Evolutionary conservation across 179 eudicot species (phyloP).

Genomic region (Patellifolia procumbens): DNA sequence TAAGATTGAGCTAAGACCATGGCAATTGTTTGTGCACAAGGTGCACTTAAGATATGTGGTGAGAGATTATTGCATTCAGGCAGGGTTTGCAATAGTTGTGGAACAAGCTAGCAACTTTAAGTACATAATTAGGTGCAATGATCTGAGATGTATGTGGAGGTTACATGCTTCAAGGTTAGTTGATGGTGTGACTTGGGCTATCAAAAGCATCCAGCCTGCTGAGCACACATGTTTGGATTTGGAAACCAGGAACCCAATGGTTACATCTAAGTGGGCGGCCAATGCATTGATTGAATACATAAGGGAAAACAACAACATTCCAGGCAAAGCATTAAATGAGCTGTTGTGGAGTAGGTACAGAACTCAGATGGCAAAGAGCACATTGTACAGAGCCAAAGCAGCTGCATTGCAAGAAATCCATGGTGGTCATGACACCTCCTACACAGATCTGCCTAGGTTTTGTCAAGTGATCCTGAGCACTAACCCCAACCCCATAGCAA

Average conservation of each 20-base stretch:
- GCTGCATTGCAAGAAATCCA: neutral
- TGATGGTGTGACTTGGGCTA: conserved; percentile 1
- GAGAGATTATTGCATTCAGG: neutral
- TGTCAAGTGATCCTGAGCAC: neutral
- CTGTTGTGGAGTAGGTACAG: neutral
- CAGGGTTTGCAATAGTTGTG: neutral
- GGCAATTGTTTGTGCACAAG: neutral
- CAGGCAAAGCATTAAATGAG: neutral
- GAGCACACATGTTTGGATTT: neutral
- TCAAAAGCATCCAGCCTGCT: neutral
- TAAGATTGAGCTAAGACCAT: neutral
- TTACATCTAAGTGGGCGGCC: neutral
- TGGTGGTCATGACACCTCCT: neutral
- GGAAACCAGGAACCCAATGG: neutral
- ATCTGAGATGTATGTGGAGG: neutral
- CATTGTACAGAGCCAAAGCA: neutral
- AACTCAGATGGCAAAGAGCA: neutral
- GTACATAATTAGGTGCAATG: neutral
- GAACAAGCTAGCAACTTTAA: neutral
- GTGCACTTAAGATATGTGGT: neutral
- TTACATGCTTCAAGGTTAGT: neutral
- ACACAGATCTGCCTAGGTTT: neutral
- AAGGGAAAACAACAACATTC: neutral
- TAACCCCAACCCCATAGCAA: neutral
- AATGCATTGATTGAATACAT: neutral